These are phyloP conservation scores for Terana coerulea DNA, from an alignment of 768 basidiomycete genomes.

Conservation along the genomic window DNA sequence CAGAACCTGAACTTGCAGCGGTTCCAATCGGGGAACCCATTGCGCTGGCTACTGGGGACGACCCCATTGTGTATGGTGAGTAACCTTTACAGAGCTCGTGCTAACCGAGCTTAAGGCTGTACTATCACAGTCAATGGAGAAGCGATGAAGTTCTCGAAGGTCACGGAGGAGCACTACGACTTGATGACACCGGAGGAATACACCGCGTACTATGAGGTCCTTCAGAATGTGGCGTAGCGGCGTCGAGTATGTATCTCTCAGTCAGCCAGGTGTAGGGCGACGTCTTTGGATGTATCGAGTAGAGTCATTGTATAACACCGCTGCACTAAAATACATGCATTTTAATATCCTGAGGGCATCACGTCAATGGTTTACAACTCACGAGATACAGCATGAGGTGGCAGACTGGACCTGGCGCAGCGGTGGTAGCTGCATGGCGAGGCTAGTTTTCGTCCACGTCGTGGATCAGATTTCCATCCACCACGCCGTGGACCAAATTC, in stretches of 20 bases:
- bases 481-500: too few relatives aligned
- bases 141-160: slow-evolving; percentile 67
- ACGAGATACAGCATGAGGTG: too few relatives aligned
- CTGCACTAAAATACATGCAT: slow-evolving; percentile 6
- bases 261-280: neutral
- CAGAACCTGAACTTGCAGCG: slow-evolving; percentile 16
- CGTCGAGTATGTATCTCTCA: neutral
- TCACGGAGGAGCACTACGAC: slow-evolving; percentile 92
- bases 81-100: neutral
- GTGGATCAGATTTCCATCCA: too few relatives aligned
- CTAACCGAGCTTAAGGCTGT: too few relatives aligned
- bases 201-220: slow-evolving; percentile 70
- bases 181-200: slow-evolving; percentile 94
- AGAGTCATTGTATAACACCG: slow-evolving; percentile 6
- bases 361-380: too few relatives aligned
- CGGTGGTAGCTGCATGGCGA: too few relatives aligned
- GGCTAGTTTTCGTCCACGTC: too few relatives aligned
- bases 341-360: slow-evolving; percentile 6
- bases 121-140: slow-evolving; percentile 85
- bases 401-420: too few relatives aligned
- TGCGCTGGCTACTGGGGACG: slow-evolving; percentile 35
- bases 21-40: slow-evolving; percentile 8
- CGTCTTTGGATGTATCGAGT: slow-evolving; percentile 2
- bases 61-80: slow-evolving; percentile 69
- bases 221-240: slow-evolving; percentile 2